Evolutionary conservation across 2,329 filamentous ascomycete genomes (phyloP).

Genomic region (Trichoderma sp.): DNA sequence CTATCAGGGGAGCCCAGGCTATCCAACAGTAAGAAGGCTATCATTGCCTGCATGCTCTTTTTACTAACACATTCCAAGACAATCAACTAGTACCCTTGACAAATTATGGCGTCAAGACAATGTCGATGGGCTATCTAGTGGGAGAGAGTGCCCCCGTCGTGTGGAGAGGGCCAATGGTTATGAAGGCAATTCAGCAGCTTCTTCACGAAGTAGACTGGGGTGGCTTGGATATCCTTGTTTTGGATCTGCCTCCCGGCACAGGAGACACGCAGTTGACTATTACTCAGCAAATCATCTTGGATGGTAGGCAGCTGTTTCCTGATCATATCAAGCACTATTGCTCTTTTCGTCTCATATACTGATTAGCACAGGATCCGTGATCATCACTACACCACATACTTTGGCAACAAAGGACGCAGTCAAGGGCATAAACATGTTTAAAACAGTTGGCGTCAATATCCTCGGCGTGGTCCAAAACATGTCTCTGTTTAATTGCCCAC

Average conservation of each 20-base stretch:
- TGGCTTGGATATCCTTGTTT: conserved; percentile 78
- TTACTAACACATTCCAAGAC: conserved; percentile 43
- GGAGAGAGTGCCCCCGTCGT: conserved; percentile 78
- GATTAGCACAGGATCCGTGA: conserved; percentile 61
- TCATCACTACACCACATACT: conserved; percentile 92
- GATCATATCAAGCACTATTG: not conserved
- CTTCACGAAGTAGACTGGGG: conserved; percentile 96
- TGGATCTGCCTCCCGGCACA: conserved; percentile 91
- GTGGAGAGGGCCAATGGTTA: conserved; percentile 96
- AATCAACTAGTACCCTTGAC: conserved; percentile 83
- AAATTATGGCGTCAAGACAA: conserved; percentile 94
- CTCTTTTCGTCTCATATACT: conserved; percentile 15
- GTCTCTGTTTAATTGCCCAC: conserved; percentile 78
- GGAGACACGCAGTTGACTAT: conserved; percentile 97
- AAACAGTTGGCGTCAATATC: conserved; percentile 75
- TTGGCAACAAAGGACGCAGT: conserved; percentile 89
- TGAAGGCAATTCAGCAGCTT: conserved; percentile 94
- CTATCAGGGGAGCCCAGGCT: conserved; percentile 76
- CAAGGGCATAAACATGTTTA: conserved; percentile 90
- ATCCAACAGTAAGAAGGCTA: conserved; percentile 59
- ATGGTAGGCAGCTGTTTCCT: conserved; percentile 53
- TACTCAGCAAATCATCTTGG: conserved; percentile 86
- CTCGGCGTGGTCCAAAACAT: conserved; percentile 92
- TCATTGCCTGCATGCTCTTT: not conserved
- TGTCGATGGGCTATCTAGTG: conserved; percentile 97